Base-by-base conservation (phyloP, 805 yeast species). In the Candida stauntonica region DNA sequence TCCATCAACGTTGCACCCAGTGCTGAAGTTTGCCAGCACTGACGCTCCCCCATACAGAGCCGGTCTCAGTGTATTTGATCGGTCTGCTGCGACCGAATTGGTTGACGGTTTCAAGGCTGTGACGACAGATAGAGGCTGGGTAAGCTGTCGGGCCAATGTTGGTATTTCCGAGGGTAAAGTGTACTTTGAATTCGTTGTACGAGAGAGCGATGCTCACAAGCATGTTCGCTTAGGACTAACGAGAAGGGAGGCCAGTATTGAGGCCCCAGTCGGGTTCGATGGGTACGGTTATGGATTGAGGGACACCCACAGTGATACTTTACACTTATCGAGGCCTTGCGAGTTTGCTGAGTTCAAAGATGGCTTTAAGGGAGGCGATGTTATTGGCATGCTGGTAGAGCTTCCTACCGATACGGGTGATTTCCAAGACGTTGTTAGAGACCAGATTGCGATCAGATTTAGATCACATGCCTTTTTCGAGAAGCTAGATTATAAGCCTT, bases 191-290 rank as follows among this genome's bases (percentile, higher is more conserved):
- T 81, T 79, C 45, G 71, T 75, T 38, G 73, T 91, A 2, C 39
- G 77, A 5, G 48, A 55, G 29, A 51, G 62, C 26, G 63, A 63
- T 43, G 49, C 51, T 5, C 45, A 51, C 5, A 52, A 62, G 1
- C 91, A 89, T 58, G 87, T 93, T 2, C 64, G 99, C 20, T 55
- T 89, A 20, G 99, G 99, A 0, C 55, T 91, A 26, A 82, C 82
- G 0, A 66, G 98, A 36, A 72, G 87, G 45, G 98, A 91, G 54
- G 93, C 96, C 2, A 76, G 87, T 35, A 61, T 89, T 31, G 97
- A 91, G 50, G 95, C 95, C 0, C 98, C 99, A 0, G 93, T 89
- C 5, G 99, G 99, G 3, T 86, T 77, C 52, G 98, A 93, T 60
- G 91, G 88, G 0, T 93, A 88, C 62, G 91, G 96, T 0, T 91